phyloP scores from a whole-genome alignment of 140 eudicot species.

The Erigeron philadelphicus region DNA sequence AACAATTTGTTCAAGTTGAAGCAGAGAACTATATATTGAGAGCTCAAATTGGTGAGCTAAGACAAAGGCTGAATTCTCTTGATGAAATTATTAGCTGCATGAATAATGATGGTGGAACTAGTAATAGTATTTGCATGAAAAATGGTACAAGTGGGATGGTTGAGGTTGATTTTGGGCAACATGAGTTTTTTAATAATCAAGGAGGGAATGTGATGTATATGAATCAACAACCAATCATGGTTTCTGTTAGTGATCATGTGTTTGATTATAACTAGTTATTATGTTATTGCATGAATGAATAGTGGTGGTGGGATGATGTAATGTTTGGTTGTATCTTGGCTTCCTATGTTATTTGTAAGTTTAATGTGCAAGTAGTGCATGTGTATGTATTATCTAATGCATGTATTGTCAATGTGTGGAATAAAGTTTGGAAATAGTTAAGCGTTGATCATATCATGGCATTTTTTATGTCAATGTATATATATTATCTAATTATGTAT shows the following conservation, averaged over 20 bases:
- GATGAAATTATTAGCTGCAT: slow-evolving; percentile 45
- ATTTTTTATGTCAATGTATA: too few species aligned
- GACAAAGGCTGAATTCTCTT: slow-evolving; percentile 56
- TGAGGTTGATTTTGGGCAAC: slow-evolving; percentile 24
- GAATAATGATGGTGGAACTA: slow-evolving; percentile 23
- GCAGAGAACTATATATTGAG: slow-evolving; percentile 63
- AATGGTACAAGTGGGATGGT: slow-evolving; percentile 11
- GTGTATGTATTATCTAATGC: neutral
- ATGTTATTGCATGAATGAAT: slow-evolving; percentile 2
- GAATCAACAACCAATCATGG: slow-evolving; percentile 57
- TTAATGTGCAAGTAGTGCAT: neutral
- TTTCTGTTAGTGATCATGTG: slow-evolving; percentile 45
- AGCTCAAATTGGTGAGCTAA: slow-evolving; percentile 62
- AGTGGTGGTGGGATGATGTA: neutral
- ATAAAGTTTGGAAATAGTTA: neutral
- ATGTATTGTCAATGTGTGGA: neutral
- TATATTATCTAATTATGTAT: too few species aligned
- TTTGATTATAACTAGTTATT: slow-evolving; percentile 31
- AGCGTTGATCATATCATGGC: too few species aligned
- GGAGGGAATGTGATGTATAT: slow-evolving; percentile 52
- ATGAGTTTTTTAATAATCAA: slow-evolving; percentile 29
- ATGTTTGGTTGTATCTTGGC: slow-evolving; percentile 9
- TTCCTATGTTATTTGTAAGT: too few species aligned
- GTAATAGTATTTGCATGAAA: neutral
- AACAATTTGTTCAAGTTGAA: slow-evolving; percentile 48